phyloP scores from a whole-genome alignment of 2,329 filamentous ascomycete genomes.

The Penicillium oxalicum region DNA sequence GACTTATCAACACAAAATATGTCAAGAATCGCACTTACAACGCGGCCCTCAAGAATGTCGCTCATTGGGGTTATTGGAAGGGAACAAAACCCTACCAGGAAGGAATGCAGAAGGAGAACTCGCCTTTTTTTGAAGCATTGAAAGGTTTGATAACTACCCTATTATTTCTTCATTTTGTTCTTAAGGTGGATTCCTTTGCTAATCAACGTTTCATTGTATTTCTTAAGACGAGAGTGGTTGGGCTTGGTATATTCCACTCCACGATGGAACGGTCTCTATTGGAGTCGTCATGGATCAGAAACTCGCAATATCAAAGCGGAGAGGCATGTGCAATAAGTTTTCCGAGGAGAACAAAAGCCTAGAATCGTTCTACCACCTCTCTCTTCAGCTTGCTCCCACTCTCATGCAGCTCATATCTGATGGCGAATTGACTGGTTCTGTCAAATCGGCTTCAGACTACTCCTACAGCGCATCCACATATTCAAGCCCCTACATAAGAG shows the following conservation, averaged over 20 bases:
- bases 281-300: slow-evolving; percentile 9
- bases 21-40: slow-evolving; percentile 41
- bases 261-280: slow-evolving; percentile 36
- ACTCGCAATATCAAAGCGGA: no score
- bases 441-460: slow-evolving; percentile 44
- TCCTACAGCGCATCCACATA: slow-evolving; percentile 45
- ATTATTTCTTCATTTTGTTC: no score
- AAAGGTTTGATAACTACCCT: no score
- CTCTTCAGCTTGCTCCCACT: slow-evolving; percentile 14
- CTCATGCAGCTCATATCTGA: slow-evolving; percentile 28
- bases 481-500: slow-evolving; percentile 35
- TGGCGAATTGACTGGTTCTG: slow-evolving; percentile 29
- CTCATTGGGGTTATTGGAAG: slow-evolving; percentile 48
- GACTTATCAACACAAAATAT: slow-evolving; percentile 41
- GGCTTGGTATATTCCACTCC: slow-evolving; percentile 48
- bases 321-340: no score
- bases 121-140: slow-evolving; percentile 11
- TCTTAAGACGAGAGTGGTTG: slow-evolving; percentile 48
- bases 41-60: slow-evolving; percentile 45
- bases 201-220: no score
- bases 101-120: slow-evolving; percentile 3
- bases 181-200: no score
- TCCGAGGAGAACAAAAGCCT: slow-evolving; percentile 9
- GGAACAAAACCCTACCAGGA: slow-evolving; percentile 7
- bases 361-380: slow-evolving; percentile 8